Conservation (phyloP, 331 rosid genomes). For the Dryas integrifolia region DNA sequence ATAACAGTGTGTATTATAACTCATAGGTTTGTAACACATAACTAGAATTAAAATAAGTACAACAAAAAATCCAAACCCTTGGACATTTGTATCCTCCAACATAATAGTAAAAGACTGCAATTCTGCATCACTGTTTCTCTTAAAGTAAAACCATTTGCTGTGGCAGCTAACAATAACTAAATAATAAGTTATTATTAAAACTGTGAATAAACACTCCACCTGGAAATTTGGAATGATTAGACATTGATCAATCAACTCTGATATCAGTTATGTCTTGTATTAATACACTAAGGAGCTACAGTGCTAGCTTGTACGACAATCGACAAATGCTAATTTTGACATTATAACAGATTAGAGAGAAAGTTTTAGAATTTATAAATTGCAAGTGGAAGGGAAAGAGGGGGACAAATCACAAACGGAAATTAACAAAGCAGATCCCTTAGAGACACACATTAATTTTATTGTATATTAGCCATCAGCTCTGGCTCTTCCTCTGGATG, state of each 20-base stretch:
- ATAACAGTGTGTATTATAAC: too few species aligned
- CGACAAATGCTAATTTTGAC: constrained; percentile 1
- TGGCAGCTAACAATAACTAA: background rate
- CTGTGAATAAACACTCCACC: background rate
- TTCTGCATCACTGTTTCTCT: background rate
- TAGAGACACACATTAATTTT: background rate
- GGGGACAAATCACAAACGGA: constrained; percentile 6
- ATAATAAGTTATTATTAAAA: too few species aligned
- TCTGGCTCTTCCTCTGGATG: constrained; percentile 22
- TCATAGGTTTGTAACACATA: too few species aligned
- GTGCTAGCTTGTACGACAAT: constrained; percentile 1
- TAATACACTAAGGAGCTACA: background rate
- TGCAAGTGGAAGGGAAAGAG: constrained; percentile 18
- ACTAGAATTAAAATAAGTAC: too few species aligned
- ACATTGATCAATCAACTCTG: background rate
- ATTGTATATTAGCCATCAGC: background rate
- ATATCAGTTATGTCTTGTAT: background rate
- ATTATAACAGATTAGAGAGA: background rate
- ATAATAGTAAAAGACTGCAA: background rate
- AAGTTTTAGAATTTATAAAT: background rate
- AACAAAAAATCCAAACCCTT: too few species aligned
- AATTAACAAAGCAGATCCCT: constrained; percentile 10
- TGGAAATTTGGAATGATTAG: background rate
- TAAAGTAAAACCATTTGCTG: too few species aligned
- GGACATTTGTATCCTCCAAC: background rate